Evolutionary conservation across 2,329 filamentous ascomycete species (phyloP), one percentile per base, ranked within the genome.

Genomic region (Zymoseptoria tritici): DNA sequence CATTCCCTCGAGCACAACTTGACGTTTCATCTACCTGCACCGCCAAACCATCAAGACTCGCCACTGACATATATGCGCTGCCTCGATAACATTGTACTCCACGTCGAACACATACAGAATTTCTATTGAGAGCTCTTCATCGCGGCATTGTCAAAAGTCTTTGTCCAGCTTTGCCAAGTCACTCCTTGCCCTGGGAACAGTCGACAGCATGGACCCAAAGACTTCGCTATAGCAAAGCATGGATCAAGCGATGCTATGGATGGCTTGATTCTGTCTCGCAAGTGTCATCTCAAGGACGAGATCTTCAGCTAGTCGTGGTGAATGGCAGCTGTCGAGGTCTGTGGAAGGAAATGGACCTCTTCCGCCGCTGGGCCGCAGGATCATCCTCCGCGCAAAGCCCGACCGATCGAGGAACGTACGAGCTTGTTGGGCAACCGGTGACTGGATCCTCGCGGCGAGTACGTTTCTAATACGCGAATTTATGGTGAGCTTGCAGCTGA

Each of bases 341-440:
- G 11, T 31, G 20, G 49, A 52, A 50, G 56, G 46, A 20, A 29
- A 64, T 64, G 62, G 56, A 56, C n/a, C 16, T 59, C 26, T 51
- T 64, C 57, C 60, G 52, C 58, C 52, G 42, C 22, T 57, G 50
- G 19, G 51, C 24, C 9, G 49, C 59, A 21, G 57, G 54, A 51
- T 46, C 36, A 16, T 46, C 36, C 13, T 16, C 36, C 36, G 53
- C 50, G 26, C 52, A 57, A 24, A 20, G 21, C 6, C 29, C 60
- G 7, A 22, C 50, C 9, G 55, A 59, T 36, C 63, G 61, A 9
- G 61, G 63, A 54, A 60, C 60, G 26, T 65, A 65, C 46, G 59
- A 65, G 42, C 55, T 65, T 1, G 61, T 65, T 19, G 57, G 60
- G 2, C 36, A 46, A n/a, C 36, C 36, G 6, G 36, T 46, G 4